phyloP scores from a whole-genome alignment of 225 moss, liverwort and hornwort genomes.

The Bryum argenteum region DNA sequence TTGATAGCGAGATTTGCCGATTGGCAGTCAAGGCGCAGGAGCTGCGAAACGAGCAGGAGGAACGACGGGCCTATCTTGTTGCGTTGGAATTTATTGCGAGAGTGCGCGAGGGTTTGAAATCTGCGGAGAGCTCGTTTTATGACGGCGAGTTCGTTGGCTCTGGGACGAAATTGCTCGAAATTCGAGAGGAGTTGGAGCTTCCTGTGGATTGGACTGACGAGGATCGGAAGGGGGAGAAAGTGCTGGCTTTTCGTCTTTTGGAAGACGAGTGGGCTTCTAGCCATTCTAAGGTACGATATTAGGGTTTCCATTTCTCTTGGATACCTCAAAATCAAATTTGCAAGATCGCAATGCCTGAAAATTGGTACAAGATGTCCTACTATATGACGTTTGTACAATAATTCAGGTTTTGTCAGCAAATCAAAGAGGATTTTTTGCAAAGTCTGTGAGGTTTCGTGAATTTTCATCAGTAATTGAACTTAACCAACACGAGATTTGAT shows the following conservation, averaged over 20 bases:
- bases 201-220: slow-evolving; percentile 54
- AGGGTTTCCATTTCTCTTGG: slow-evolving; percentile 9
- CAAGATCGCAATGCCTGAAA: no score
- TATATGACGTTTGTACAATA: no score
- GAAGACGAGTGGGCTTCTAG: slow-evolving; percentile 76
- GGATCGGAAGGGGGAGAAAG: slow-evolving; percentile 41
- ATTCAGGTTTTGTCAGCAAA: background rate
- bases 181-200: slow-evolving; percentile 63
- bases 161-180: slow-evolving; percentile 52
- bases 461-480: background rate
- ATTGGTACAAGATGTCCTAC: no score
- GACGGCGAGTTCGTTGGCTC: slow-evolving; percentile 51
- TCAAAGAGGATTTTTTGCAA: background rate
- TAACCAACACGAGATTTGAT: background rate
- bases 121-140: slow-evolving; percentile 61
- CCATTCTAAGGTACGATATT: slow-evolving; percentile 56
- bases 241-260: slow-evolving; percentile 67
- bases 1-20: slow-evolving; percentile 70
- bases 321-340: no score
- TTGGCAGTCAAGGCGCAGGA: slow-evolving; percentile 59
- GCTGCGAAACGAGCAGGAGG: slow-evolving; percentile 59
- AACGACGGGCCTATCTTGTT: slow-evolving; percentile 65
- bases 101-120: slow-evolving; percentile 54
- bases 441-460: background rate
- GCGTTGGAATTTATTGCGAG: slow-evolving; percentile 63